phyloP scores from a whole-genome alignment of 306 rosid species.

The Oemleria cerasiformis region DNA sequence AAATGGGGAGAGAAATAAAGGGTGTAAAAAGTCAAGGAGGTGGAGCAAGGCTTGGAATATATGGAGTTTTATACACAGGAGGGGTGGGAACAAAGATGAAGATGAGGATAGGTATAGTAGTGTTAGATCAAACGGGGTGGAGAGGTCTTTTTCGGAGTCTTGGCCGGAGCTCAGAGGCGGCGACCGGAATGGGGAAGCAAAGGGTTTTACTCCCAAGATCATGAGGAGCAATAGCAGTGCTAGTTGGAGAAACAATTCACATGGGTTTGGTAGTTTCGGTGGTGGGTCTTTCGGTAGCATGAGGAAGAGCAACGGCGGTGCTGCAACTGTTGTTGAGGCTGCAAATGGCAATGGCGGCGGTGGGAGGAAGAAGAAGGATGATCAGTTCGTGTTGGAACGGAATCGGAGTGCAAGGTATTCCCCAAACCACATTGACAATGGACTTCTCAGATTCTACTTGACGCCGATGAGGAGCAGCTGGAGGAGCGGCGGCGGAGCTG shows the following conservation, averaged over 20 bases:
- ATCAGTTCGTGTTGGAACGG: conserved; percentile 81
- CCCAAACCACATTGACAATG: conserved; percentile 64
- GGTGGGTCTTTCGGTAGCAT: conserved; percentile 48
- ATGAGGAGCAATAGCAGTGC: conserved; percentile 85
- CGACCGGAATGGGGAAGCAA: conserved; percentile 50
- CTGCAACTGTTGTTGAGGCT: conserved; percentile 35
- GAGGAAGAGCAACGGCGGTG: conserved; percentile 52
- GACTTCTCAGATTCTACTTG: conserved; percentile 67
- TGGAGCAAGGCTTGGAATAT: conserved; percentile 94
- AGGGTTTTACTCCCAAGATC: conserved; percentile 56
- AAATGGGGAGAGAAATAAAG: conserved; percentile 52
- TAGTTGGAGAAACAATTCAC: conserved; percentile 77
- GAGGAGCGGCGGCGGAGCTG: conserved; percentile 52
- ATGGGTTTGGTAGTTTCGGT: conserved; percentile 31
- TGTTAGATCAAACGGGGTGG: conserved; percentile 59
- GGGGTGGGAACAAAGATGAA: conserved; percentile 63
- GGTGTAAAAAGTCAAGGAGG: conserved; percentile 62
- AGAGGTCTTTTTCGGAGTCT: conserved; percentile 79
- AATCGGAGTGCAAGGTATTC: conserved; percentile 84
- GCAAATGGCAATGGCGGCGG: conserved; percentile 9
- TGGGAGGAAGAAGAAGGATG: conserved; percentile 60
- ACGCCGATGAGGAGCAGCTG: conserved; percentile 78
- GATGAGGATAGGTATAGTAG: conserved; percentile 63
- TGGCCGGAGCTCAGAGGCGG: conserved; percentile 76
- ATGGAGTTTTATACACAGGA: conserved; percentile 73